Evolutionary conservation across 2,329 filamentous ascomycete genomes (phyloP), one percentile per base, ranked within the genome.

Genomic region (Mariannaea elegans): DNA sequence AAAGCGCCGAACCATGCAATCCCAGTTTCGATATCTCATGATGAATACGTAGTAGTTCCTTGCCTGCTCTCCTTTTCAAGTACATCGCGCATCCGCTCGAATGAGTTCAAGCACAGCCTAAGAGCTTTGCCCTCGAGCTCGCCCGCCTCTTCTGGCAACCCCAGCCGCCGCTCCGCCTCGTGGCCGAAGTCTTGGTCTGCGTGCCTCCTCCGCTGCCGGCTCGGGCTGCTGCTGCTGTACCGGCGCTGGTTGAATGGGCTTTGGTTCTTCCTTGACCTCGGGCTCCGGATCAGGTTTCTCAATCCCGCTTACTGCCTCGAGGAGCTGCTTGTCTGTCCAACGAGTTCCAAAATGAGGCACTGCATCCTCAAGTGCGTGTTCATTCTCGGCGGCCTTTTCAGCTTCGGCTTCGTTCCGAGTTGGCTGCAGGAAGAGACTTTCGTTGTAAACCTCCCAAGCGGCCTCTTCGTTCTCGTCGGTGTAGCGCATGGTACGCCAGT

Each of bases 401-500:
- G 58, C 64, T 1, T 62, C 63, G 4, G 51, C 64, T 1, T 62
- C 65, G 7, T 64, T 63, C 10, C 64, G 36, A 6, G 56, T 29
- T 6, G 70, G 63, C 8, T 60, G 65, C 10, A 78, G 69, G 62
- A 78, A 89, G 64, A 97, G 84, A 63, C 87, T 89, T 66, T 90
- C 86, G 58, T 89, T 84, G 75, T 93, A 97, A 29, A 88, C 84
- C 27, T 87, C 84, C 87, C 92, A 97, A 3, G 93, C 89, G 58
- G 87, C 85, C 63, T 88, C 84, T 55, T 88, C 87, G 71, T 95
- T 90, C 75, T 96, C 92, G 73, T 97, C 92, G 50, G 90, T 84
- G 81, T 94, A 97, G 62, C 87, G 83, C 75, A 97, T 84, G 62
- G 83, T 86, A 65, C 87, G 85, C 95, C 95, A 99, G 56, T 83